These are phyloP conservation scores for Primulina huaijiensis DNA, from an alignment of 257 asterid genomes.

Conservation along the genomic window DNA sequence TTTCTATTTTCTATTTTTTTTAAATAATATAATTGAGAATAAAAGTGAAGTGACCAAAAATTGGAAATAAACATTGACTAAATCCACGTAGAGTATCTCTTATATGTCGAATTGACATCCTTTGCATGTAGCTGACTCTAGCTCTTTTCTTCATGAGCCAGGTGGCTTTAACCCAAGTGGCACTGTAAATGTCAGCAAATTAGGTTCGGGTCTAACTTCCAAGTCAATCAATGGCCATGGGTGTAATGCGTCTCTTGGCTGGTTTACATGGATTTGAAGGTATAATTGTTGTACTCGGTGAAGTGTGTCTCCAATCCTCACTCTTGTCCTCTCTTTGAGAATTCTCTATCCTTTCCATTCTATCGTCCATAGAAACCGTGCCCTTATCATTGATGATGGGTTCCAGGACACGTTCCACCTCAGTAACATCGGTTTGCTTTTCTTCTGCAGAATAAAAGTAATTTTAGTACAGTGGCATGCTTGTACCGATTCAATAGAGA, in stretches of 20 bases:
- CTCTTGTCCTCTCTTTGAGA: constrained; percentile 30
- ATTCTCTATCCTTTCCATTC: constrained; percentile 28
- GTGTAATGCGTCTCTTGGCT: constrained; percentile 76
- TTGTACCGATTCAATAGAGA: constrained; percentile 13
- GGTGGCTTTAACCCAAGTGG: too few species aligned
- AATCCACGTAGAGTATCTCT: too few species aligned
- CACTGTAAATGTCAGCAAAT: too few species aligned
- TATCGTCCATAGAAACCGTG: constrained; percentile 30
- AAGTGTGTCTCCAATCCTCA: constrained; percentile 32
- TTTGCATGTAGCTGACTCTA: too few species aligned
- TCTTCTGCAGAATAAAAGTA: constrained; percentile 36
- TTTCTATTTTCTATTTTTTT: too few species aligned
- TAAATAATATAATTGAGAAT: too few species aligned
- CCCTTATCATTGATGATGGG: constrained; percentile 5
- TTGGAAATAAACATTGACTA: too few species aligned
- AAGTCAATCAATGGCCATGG: constrained; percentile 63
- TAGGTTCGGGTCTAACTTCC: too few species aligned
- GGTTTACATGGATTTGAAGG: constrained; percentile 39
- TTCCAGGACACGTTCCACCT: constrained; percentile 23
- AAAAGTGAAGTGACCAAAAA: too few species aligned
- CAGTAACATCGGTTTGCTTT: constrained; percentile 30
- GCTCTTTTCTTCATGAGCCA: too few species aligned
- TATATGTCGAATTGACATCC: too few species aligned
- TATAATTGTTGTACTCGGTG: constrained; percentile 31
- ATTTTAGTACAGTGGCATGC: background rate